Conservation (phyloP, 2,329 filamentous ascomycete species). For the Aspergillus proliferans region DNA sequence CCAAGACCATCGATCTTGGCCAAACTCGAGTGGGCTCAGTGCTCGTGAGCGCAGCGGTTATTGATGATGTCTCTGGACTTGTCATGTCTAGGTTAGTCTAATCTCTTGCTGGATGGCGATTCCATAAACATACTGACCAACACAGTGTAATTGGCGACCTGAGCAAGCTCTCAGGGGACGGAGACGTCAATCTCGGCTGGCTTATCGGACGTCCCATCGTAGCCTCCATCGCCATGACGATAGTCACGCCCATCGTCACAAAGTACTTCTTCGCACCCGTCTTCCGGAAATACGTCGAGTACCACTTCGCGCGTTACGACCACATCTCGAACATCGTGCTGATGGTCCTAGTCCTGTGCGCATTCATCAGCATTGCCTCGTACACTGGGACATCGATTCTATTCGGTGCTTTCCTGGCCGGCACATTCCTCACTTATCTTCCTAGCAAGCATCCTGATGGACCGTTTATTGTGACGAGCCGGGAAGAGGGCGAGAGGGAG, state of each 20-base stretch:
- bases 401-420: slow-evolving; percentile 33
- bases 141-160: slow-evolving; percentile 30
- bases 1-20: slow-evolving; percentile 33
- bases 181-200: slow-evolving; percentile 28
- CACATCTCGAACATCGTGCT: slow-evolving; percentile 30
- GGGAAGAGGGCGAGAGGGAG: slow-evolving; percentile 28
- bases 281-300: slow-evolving; percentile 30
- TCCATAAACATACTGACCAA: background rate
- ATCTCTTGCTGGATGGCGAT: background rate
- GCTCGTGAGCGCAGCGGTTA: slow-evolving; percentile 42
- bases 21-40: slow-evolving; percentile 42
- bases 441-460: slow-evolving; percentile 31
- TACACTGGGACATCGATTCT: slow-evolving; percentile 35
- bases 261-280: slow-evolving; percentile 36
- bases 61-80: slow-evolving; percentile 43
- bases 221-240: slow-evolving; percentile 31
- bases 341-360: slow-evolving; percentile 29
- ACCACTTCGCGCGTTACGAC: slow-evolving; percentile 27
- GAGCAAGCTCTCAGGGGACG: slow-evolving; percentile 11
- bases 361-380: slow-evolving; percentile 28
- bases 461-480: slow-evolving; percentile 31
- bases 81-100: slow-evolving; percentile 26
- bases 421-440: slow-evolving; percentile 32
- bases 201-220: slow-evolving; percentile 35
- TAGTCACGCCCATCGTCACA: slow-evolving; percentile 30